phyloP scores from a whole-genome alignment of 2,329 filamentous ascomycete species.

The Beauveria pseudobassiana region DNA sequence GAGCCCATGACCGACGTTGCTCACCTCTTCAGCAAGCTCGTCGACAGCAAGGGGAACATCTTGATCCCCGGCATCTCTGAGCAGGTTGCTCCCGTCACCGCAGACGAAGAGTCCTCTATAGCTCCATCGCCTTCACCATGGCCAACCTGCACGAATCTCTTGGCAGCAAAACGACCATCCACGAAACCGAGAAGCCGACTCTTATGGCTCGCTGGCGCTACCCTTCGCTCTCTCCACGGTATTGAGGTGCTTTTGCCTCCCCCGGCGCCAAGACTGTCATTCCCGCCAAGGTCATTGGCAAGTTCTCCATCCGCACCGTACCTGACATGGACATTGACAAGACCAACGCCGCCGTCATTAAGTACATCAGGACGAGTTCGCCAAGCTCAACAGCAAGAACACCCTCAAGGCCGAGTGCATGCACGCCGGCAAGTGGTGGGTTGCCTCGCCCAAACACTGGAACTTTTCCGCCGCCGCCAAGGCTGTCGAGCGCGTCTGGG shows the following conservation, averaged over 20 bases:
- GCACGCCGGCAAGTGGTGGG: constrained; percentile 98
- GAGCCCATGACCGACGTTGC: constrained; percentile 98
- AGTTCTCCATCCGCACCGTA: constrained; percentile 96
- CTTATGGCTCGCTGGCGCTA: constrained; percentile 96
- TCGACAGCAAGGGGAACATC: constrained; percentile 88
- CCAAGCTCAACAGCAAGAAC: constrained; percentile 88
- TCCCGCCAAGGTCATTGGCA: constrained; percentile 93
- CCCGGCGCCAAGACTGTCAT: constrained; percentile 98
- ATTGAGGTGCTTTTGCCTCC: constrained; percentile 87
- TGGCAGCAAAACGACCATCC: constrained; percentile 81
- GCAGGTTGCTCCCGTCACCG: constrained; percentile 80
- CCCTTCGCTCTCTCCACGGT: constrained; percentile 90
- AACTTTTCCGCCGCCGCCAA: constrained; percentile 93
- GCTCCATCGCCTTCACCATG: constrained; percentile 90
- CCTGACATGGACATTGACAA: constrained; percentile 92
- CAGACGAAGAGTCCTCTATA: constrained; percentile 87
- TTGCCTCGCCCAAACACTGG: constrained; percentile 95
- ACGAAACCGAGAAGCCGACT: constrained; percentile 80
- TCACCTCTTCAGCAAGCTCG: constrained; percentile 71
- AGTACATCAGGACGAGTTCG: constrained; percentile 80
- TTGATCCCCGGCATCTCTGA: constrained; percentile 90
- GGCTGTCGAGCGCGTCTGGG: constrained; percentile 94
- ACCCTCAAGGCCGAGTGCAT: constrained; percentile 71
- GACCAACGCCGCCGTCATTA: constrained; percentile 79
- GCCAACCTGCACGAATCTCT: constrained; percentile 87